A percentile compares a stretch with the other conserved stretches of the same genome.
Evolutionary conservation across 2,329 filamentous ascomycete species (phyloP).

Genomic region (Xylariales sp.): DNA sequence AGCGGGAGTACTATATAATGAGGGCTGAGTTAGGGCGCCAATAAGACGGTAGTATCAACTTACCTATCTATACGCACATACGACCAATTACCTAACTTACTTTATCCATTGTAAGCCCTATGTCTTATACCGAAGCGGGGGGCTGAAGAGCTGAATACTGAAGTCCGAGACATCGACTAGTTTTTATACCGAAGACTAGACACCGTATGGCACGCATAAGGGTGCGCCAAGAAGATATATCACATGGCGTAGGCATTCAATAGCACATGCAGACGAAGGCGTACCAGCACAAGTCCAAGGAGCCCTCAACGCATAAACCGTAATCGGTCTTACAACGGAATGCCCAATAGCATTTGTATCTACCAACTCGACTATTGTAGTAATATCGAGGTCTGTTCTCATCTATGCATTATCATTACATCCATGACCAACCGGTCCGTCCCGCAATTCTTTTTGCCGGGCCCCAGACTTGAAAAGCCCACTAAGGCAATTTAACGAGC

Average conservation of each 20-base stretch:
- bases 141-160: too few relatives aligned
- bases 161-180: too few relatives aligned
- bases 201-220: too few relatives aligned
- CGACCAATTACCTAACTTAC: too few relatives aligned
- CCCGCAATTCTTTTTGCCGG: slow-evolving; percentile 22
- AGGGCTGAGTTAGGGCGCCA: too few relatives aligned
- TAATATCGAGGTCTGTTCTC: slow-evolving; percentile 27
- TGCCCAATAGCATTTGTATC: slow-evolving; percentile 29
- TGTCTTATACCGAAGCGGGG: too few relatives aligned
- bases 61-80: too few relatives aligned
- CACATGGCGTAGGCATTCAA: not conserved
- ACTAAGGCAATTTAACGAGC: slow-evolving; percentile 33
- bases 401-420: slow-evolving; percentile 42
- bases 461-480: slow-evolving; percentile 8
- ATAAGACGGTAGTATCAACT: too few relatives aligned
- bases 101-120: too few relatives aligned
- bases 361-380: slow-evolving; percentile 30
- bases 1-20: too few relatives aligned
- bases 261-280: not conserved
- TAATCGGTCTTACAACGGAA: slow-evolving; percentile 8
- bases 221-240: not conserved
- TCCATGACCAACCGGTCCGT: slow-evolving; percentile 19
- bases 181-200: too few relatives aligned
- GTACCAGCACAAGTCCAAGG: not conserved
- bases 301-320: not conserved